Evolutionary conservation across 495 filamentous ascomycete genomes (phyloP), one percentile per base, ranked within the genome.

Genomic region (Hypoxylon cercidicola): DNA sequence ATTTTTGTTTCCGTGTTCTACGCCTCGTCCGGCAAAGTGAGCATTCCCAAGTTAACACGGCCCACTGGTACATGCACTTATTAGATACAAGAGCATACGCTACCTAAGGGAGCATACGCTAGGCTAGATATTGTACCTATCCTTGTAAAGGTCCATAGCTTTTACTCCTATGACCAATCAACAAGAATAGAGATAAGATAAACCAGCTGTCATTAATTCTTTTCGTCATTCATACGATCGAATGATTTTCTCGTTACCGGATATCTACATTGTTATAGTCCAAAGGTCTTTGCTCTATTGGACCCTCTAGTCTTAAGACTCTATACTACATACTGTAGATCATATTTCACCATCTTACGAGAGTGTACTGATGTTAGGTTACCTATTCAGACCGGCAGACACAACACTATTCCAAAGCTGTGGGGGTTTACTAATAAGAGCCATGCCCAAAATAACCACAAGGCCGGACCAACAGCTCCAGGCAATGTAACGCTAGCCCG

Each of bases 401-500:
- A 46, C 45, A 28, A 51, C 20, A 39, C 46, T 35, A 43, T 20
- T 10, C 21, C 41, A 39, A 53, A 47, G 19, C 58, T 62, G 58
- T 62, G 64, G 64, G 59, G 64, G 10, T 32, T 47, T 54, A 45
- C 56, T 58, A 58, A 62, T 59, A 62, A 62, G 54, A 62, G 20
- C 58, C 48, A 49, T 57, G 23, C 46, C 21, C 37, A 18, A 18
- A 45, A 45, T 45, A 48, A n/a, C 49, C 35, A 60, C 54, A 59
- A 44, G 34, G n/a, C 54, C 64, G 64, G 64, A 68, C 64, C 64
- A 68, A 58, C 37, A 60, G 28, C 64, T 68, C 64, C 64, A 68
- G 58, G 25, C 37, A 20, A 68, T 68, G 54, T 35, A 55, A 68
- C 64, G 48, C 54, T 68, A 68, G 13, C n/a, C 64, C 41, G 23